Percentiles rank a stretch among this genome's conserved stretches.
Evolutionary conservation across 1,284 basidiomycete genomes (phyloP).

Genomic region (Ustilago esculenta): DNA sequence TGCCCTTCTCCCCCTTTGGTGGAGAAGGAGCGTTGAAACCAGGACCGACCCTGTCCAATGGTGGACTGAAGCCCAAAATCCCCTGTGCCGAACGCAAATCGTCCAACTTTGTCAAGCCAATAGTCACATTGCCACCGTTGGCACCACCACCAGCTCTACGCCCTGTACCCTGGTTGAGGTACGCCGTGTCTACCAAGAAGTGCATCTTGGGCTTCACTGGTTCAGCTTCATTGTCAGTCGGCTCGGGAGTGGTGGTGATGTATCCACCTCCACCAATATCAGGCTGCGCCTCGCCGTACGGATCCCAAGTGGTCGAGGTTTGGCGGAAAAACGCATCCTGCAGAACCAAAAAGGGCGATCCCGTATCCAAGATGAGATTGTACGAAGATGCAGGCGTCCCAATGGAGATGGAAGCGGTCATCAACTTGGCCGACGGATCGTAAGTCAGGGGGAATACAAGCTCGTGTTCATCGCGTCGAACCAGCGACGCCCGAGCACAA

Average conservation of each 20-base stretch:
- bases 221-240: not conserved
- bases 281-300: not conserved
- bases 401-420: slow-evolving; percentile 22
- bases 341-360: slow-evolving; percentile 29
- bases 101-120: slow-evolving; percentile 12
- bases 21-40: not conserved
- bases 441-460: slow-evolving; percentile 22
- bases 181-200: slow-evolving; percentile 13
- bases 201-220: slow-evolving; percentile 15
- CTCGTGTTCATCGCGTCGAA: slow-evolving; percentile 6
- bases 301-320: slow-evolving; percentile 5
- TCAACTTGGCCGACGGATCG: slow-evolving; percentile 2
- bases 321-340: slow-evolving; percentile 2
- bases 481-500: too few relatives aligned
- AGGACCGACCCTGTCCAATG: slow-evolving; percentile 4
- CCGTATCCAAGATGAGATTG: slow-evolving; percentile 31
- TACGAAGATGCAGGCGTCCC: slow-evolving; percentile 13
- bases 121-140: slow-evolving; percentile 2
- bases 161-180: slow-evolving; percentile 4
- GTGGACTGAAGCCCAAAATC: slow-evolving; percentile 34
- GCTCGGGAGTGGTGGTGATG: slow-evolving; percentile 11
- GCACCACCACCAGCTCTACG: slow-evolving; percentile 6
- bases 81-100: slow-evolving; percentile 19
- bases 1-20: not conserved
- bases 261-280: slow-evolving; percentile 4